These are phyloP conservation scores for Canariomyces notabilis DNA, from an alignment of 2,329 filamentous ascomycete genomes.

Conservation along the genomic window DNA sequence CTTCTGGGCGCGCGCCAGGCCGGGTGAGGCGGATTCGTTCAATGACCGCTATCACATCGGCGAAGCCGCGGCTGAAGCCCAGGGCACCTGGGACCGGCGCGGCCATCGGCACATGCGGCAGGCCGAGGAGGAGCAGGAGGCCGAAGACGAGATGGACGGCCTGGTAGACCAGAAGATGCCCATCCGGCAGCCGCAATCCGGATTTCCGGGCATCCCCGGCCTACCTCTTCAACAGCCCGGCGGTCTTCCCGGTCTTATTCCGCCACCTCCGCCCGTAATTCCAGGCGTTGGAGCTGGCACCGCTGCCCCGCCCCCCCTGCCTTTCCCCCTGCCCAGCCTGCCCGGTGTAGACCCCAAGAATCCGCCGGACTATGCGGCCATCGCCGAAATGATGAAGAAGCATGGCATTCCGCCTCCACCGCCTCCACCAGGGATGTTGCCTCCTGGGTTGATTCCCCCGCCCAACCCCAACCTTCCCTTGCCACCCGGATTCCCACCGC, in stretches of 20 bases:
- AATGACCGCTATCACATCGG: conserved; percentile 95
- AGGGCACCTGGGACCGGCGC: conserved; percentile 87
- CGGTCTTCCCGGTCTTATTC: conserved; percentile 24
- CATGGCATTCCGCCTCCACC: conserved; percentile 58
- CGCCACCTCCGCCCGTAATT: conserved; percentile 37
- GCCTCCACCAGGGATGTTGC: conserved; percentile 42
- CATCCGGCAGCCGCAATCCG: conserved; percentile 47
- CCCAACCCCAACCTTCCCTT: too few relatives aligned
- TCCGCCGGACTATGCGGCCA: conserved; percentile 55
- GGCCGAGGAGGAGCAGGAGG: conserved; percentile 89
- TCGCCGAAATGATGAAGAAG: conserved; percentile 61
- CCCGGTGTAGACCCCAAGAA: conserved; percentile 54
- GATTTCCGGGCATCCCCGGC: conserved; percentile 56
- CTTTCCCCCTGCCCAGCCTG: conserved; percentile 46
- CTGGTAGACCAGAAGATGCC: conserved; percentile 86
- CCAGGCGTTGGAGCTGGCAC: conserved; percentile 45
- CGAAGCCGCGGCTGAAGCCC: conserved; percentile 84
- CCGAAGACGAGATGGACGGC: conserved; percentile 88
- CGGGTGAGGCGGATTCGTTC: conserved; percentile 78
- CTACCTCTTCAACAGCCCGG: conserved; percentile 40
- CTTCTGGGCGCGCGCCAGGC: conserved; percentile 90
- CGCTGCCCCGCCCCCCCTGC: conserved; percentile 48
- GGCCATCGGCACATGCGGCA: conserved; percentile 72
- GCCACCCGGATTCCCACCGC: conserved; percentile 29
- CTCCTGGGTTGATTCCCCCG: conserved; percentile 44